phyloP scores from a whole-genome alignment of 2,329 filamentous ascomycete species.

The Phaeosphaeria sp. region DNA sequence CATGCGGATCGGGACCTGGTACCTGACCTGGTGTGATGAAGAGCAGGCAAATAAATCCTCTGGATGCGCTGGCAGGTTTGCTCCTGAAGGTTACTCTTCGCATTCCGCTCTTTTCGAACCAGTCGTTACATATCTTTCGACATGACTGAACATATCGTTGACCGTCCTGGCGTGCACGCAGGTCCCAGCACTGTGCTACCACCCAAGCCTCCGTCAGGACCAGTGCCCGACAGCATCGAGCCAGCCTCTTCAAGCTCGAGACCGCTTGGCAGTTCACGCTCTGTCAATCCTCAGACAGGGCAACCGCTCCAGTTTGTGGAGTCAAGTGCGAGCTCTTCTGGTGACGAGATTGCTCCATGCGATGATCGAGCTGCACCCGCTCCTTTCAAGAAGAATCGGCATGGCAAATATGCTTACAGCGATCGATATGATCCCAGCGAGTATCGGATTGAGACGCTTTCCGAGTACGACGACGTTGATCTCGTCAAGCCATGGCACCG shows the following conservation, averaged over 20 bases:
- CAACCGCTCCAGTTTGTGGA: constrained; percentile 7
- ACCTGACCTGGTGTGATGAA: constrained; percentile 1
- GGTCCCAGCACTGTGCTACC: background rate
- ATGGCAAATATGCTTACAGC: constrained; percentile 7
- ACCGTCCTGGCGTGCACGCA: background rate
- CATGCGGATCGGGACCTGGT: constrained; percentile 5
- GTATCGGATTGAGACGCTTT: constrained; percentile 4
- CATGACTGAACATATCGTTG: background rate
- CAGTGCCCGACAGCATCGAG: background rate
- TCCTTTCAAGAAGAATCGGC: constrained; percentile 4
- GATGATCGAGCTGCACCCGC: background rate
- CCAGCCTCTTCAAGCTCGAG: background rate
- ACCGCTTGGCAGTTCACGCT: background rate
- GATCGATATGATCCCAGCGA: constrained; percentile 6
- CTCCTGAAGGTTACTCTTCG: background rate
- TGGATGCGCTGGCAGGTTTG: background rate
- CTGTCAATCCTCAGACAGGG: background rate
- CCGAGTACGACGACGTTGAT: constrained; percentile 6
- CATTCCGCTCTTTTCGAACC: background rate
- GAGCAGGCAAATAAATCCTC: constrained; percentile 5
- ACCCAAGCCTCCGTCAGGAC: background rate
- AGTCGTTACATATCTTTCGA: background rate
- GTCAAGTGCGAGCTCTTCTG: constrained; percentile 5
- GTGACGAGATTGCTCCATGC: constrained; percentile 3
- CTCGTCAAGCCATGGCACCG: constrained; percentile 8